Percentiles rank a stretch among this genome's conserved stretches.
These are phyloP conservation scores for Polyplosphaeria fusca DNA, from an alignment of 495 filamentous ascomycete species.

Conservation along the genomic window DNA sequence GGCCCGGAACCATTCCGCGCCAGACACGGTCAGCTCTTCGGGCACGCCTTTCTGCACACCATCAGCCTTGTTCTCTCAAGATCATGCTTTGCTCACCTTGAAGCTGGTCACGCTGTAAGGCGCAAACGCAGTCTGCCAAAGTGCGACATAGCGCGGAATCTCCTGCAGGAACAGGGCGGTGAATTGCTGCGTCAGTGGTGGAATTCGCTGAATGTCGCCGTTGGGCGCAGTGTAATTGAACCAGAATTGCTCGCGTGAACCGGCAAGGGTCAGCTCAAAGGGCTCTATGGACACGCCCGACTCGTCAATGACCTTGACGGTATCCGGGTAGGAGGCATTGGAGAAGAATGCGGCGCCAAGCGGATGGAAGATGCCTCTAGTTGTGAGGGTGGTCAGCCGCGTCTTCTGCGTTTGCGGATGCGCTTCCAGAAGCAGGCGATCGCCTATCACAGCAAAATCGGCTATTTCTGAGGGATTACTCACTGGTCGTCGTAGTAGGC, in stretches of 20 bases:
- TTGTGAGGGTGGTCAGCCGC: constrained; percentile 19
- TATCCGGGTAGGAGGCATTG: constrained; percentile 27
- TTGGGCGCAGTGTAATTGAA: constrained; percentile 23
- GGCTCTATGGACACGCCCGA: constrained; percentile 16
- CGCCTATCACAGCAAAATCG: neutral
- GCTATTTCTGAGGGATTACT: constrained; percentile 12
- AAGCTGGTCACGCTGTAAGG: constrained; percentile 21
- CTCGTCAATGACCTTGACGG: constrained; percentile 24
- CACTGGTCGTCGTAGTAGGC: constrained; percentile 30
- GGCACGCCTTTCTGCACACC: constrained; percentile 32
- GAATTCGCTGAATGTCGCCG: constrained; percentile 6
- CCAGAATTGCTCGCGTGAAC: constrained; percentile 12
- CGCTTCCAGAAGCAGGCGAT: too few relatives aligned
- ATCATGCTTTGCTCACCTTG: too few relatives aligned
- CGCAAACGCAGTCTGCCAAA: constrained; percentile 25
- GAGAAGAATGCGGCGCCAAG: constrained; percentile 33
- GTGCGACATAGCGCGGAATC: constrained; percentile 21
- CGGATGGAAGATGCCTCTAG: constrained; percentile 30
- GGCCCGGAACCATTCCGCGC: constrained; percentile 19
- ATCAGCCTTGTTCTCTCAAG: neutral
- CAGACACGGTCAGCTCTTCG: constrained; percentile 23
- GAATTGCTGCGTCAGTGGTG: constrained; percentile 5
- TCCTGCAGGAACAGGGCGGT: neutral
- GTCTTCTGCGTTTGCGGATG: neutral
- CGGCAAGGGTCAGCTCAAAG: constrained; percentile 22